Evolutionary conservation across 2,329 filamentous ascomycete genomes (phyloP).

Genomic region (Colletotrichum gigasporum): DNA sequence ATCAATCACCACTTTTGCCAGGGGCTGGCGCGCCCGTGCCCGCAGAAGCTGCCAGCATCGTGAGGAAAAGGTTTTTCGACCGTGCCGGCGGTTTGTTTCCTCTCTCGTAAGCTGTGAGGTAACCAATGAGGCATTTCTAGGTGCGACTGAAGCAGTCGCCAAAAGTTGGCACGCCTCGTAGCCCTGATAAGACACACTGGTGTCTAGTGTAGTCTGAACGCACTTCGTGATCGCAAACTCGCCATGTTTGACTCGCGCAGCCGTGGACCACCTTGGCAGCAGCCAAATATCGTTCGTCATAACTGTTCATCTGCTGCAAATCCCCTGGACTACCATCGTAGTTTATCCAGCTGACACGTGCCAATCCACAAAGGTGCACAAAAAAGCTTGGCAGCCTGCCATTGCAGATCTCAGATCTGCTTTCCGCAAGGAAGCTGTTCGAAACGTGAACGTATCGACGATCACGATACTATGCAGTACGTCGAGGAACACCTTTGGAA

Average conservation of each 20-base stretch:
- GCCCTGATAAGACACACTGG: not conserved
- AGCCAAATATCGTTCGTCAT: not conserved
- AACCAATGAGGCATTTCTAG: conserved; percentile 7
- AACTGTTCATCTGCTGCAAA: not conserved
- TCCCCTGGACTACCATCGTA: not conserved
- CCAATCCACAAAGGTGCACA: not conserved
- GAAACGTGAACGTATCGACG: not conserved
- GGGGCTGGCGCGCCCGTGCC: not conserved
- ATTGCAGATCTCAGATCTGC: conserved; percentile 14
- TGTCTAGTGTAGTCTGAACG: conserved; percentile 8
- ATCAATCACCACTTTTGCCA: not conserved
- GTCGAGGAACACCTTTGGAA: not conserved
- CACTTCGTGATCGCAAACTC: conserved; percentile 20
- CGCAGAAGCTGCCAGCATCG: conserved; percentile 6
- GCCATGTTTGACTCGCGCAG: conserved; percentile 20
- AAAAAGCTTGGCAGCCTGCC: conserved; percentile 15
- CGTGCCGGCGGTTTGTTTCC: not conserved
- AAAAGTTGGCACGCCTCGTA: not conserved
- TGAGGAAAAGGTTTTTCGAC: not conserved
- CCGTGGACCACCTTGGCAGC: conserved; percentile 12
- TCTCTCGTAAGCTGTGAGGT: not conserved
- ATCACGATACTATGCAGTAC: conserved; percentile 16
- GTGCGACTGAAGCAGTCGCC: not conserved
- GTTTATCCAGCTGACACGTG: not conserved
- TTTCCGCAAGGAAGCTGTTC: not conserved